These are phyloP conservation scores for Aspergillus fructus DNA, from an alignment of 2,329 filamentous ascomycete species.

Conservation along the genomic window DNA sequence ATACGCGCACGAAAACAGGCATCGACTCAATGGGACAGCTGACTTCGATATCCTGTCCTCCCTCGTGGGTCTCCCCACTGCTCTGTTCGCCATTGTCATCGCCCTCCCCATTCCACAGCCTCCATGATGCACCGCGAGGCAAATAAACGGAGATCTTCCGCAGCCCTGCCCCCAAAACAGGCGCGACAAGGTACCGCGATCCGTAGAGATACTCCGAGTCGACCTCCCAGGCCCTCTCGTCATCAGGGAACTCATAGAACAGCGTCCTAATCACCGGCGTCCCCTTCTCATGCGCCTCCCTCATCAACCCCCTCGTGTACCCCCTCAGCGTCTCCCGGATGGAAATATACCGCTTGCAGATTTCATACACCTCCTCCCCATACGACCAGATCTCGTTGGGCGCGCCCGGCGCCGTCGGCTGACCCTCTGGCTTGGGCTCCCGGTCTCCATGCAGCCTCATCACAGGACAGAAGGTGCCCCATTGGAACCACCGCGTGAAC, in stretches of 20 bases:
- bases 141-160: constrained; percentile 53
- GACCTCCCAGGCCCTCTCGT: constrained; percentile 55
- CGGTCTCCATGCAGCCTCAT: constrained; percentile 67
- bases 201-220: constrained; percentile 67
- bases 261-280: constrained; percentile 61
- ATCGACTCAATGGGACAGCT: constrained; percentile 48
- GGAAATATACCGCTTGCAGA: constrained; percentile 59
- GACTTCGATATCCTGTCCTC: constrained; percentile 43
- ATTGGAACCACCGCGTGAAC: constrained; percentile 69
- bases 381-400: constrained; percentile 64
- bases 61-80: constrained; percentile 31
- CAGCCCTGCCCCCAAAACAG: constrained; percentile 53
- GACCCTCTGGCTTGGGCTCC: constrained; percentile 51
- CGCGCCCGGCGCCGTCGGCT: constrained; percentile 28
- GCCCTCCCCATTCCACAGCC: constrained; percentile 33
- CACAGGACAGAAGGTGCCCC: constrained; percentile 66
- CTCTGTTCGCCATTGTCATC: constrained; percentile 16
- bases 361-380: constrained; percentile 59
- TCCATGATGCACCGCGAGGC: constrained; percentile 51
- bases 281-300: constrained; percentile 59
- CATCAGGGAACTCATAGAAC: constrained; percentile 64
- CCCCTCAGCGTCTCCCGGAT: constrained; percentile 59
- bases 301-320: constrained; percentile 61
- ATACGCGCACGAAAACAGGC: constrained; percentile 44
- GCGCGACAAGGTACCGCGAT: constrained; percentile 57